A percentile compares a stretch with the other conserved stretches of the same genome.
These are phyloP conservation scores for Avena insularis DNA, from an alignment of 176 grass and related monocot genomes.

Conservation along the genomic window DNA sequence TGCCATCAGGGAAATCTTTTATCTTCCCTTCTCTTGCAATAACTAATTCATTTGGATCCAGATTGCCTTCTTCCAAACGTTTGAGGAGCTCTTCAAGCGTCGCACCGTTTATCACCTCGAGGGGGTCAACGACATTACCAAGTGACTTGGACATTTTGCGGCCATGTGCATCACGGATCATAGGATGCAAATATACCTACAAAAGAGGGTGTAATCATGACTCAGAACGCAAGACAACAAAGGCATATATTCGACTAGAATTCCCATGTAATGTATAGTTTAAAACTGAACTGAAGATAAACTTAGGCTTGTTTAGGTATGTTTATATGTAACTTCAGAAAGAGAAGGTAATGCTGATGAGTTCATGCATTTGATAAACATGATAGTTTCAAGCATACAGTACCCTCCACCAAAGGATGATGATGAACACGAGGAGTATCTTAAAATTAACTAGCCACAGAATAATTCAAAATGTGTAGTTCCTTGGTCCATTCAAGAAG, in stretches of 20 bases:
- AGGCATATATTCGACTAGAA: conserved; percentile 18
- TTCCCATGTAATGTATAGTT: background rate
- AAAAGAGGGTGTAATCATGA: background rate
- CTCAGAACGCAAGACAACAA: background rate
- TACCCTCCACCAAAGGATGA: background rate
- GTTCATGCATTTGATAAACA: conserved; percentile 29
- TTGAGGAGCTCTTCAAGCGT: conserved; percentile 73
- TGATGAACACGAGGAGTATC: background rate
- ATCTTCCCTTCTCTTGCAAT: conserved; percentile 69
- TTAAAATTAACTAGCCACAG: conserved; percentile 19
- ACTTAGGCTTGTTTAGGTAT: background rate
- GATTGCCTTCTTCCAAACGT: conserved; percentile 80
- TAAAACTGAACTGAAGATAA: background rate
- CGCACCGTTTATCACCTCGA: conserved; percentile 88
- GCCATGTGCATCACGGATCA: conserved; percentile 88
- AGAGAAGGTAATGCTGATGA: background rate
- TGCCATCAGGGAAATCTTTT: conserved; percentile 93
- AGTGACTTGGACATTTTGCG: conserved; percentile 90
- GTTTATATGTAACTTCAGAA: background rate
- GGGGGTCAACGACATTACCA: conserved; percentile 85
- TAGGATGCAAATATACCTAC: conserved; percentile 93
- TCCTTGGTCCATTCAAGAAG: background rate
- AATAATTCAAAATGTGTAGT: conserved; percentile 22
- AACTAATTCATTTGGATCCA: conserved; percentile 74
- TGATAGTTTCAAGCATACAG: background rate